A percentile compares a stretch with the other conserved stretches of the same genome.
Evolutionary conservation across 345 rosid genomes (phyloP).

Genomic region (Salix koriyanagi): DNA sequence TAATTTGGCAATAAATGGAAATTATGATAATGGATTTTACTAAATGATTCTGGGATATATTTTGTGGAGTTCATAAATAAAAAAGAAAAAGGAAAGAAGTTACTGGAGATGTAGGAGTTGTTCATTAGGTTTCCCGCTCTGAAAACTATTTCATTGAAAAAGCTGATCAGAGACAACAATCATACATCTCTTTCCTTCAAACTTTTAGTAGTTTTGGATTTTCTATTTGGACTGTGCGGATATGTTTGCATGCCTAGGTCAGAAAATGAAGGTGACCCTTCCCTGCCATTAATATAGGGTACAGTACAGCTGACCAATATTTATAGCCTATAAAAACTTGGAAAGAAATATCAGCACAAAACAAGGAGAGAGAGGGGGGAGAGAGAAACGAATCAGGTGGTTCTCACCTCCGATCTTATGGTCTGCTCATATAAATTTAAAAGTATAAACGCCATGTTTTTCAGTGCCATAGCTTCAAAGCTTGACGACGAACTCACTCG

Average conservation of each 20-base stretch:
- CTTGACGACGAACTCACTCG: slow-evolving; percentile 28
- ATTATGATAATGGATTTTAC: slow-evolving; percentile 1
- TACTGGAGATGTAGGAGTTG: not conserved
- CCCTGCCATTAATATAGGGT: slow-evolving; percentile 18
- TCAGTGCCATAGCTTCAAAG: slow-evolving; percentile 61
- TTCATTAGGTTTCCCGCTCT: slow-evolving; percentile 4
- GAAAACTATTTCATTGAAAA: slow-evolving; percentile 38
- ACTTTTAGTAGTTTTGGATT: slow-evolving; percentile 41
- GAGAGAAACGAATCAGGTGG: slow-evolving; percentile 5
- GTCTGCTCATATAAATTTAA: slow-evolving; percentile 27
- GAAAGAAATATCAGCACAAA: not conserved
- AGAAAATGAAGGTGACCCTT: slow-evolving; percentile 27
- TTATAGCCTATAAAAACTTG: slow-evolving; percentile 17
- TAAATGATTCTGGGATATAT: not conserved
- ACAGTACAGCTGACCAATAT: slow-evolving; percentile 33
- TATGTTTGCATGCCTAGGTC: slow-evolving; percentile 28
- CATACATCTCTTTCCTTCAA: slow-evolving; percentile 12
- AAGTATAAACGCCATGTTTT: slow-evolving; percentile 48
- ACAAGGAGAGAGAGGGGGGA: not conserved
- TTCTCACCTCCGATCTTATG: slow-evolving; percentile 9
- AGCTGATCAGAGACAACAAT: slow-evolving; percentile 14
- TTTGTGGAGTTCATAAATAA: not conserved
- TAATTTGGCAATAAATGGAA: slow-evolving; percentile 24
- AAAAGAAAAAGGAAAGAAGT: not conserved
- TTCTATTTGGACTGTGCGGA: slow-evolving; percentile 43